Base-by-base conservation (phyloP, 2,329 filamentous ascomycete species). In the Epichloe aotearoae region DNA sequence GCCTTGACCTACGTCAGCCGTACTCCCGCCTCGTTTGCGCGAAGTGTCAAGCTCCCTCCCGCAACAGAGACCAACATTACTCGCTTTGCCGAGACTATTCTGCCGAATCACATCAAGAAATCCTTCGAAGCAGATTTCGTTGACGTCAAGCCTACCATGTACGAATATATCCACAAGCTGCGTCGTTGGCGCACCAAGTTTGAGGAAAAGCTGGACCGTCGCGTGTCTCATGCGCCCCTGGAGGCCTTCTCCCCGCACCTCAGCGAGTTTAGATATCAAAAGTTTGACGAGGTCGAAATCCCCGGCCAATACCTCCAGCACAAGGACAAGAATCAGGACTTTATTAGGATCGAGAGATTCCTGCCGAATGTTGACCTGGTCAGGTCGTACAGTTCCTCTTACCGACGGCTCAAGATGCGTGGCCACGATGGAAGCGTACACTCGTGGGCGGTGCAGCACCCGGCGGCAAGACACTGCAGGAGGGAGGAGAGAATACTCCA, bases 81-180 rank as follows among this genome's bases (percentile, higher is more conserved):
- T 7, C 81, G 91, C 2, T 99, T 99, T 61, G 90, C 93, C 1
- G 90, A 98, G 68, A 96, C 90, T 1, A 95, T 98, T 44, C 75
- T 98, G 49, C 94, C 94, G 1, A 79, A 84, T 3, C 93, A 98
- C 67, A 96, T 98, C 60, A 85, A 94, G 63, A 91, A 90, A 63
- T 89, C 90, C 0, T 99, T 99, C 58, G 93, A 98, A 67, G 83
- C 83, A n/a, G 93, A 99, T 68, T 98, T 99, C 67, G 93, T 98
- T 14, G 74, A 80, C 50, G 86, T 90, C 63, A 96, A 95, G 68
- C 94, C 93, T 3, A 97, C 90, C 1, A 96, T 98, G 89, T 86
- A 86, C 64, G 90, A 96, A 65, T 99, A 99, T 71, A 97, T 98
- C 55, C 88, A 95, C 66, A 97, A 96, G 67, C 74, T 98, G 49